Percentiles rank a stretch among this genome's conserved stretches.
These are phyloP conservation scores for Asterochloris sp. DNA, from an alignment of 139 green algal species.

Conservation along the genomic window DNA sequence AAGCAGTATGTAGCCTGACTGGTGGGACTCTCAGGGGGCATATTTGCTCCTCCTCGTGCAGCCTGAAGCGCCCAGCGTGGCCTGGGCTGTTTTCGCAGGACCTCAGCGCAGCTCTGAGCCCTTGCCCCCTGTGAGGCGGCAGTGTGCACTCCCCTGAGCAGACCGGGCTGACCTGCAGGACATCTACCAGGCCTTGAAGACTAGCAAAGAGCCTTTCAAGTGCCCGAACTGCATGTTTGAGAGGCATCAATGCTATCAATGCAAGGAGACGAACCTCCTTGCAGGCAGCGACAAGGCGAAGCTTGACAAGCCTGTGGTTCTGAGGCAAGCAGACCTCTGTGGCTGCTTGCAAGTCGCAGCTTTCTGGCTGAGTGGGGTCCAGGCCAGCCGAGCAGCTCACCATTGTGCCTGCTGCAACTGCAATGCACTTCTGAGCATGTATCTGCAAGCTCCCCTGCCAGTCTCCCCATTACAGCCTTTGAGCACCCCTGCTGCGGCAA, in stretches of 20 bases:
- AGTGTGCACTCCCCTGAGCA: not conserved
- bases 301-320: not conserved
- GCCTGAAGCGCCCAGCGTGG: too few species aligned
- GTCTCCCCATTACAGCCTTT: not conserved
- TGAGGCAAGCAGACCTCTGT: not conserved
- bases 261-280: not conserved
- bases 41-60: too few species aligned
- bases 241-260: constrained; percentile 9
- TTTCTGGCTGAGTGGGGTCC: not conserved
- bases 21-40: too few species aligned
- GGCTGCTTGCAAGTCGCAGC: not conserved
- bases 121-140: too few species aligned
- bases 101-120: too few species aligned
- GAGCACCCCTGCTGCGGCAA: not conserved
- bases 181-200: not conserved
- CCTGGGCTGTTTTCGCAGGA: too few species aligned
- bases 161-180: constrained; percentile 1
- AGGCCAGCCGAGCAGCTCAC: not conserved
- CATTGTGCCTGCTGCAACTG: not conserved
- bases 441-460: not conserved
- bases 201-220: constrained; percentile 2
- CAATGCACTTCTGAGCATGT: not conserved
- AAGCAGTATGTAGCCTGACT: too few species aligned
- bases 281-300: not conserved
- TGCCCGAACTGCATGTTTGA: constrained; percentile 11